These are phyloP conservation scores for Serpula lacrymans DNA, from an alignment of 768 basidiomycete genomes.

Conservation along the genomic window DNA sequence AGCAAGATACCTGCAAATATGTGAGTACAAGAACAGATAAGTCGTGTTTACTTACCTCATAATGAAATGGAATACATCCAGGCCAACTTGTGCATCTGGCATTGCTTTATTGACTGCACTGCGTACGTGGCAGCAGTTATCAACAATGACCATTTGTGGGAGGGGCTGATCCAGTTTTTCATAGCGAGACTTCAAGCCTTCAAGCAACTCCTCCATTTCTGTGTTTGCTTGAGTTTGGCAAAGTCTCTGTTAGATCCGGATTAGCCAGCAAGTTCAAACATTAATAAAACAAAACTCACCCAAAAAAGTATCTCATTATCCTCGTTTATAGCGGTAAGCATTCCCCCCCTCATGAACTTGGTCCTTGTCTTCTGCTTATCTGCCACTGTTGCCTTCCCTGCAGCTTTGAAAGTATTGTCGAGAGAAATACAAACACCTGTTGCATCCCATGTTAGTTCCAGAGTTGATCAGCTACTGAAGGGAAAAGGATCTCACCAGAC, in stretches of 20 bases:
- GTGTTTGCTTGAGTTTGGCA: conserved; percentile 13
- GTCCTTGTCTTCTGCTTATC: not conserved
- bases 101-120: conserved; percentile 6
- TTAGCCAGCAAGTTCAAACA: no score
- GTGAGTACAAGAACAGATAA: not conserved
- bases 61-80: conserved; percentile 19
- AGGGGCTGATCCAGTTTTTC: conserved; percentile 4
- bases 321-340: conserved; percentile 14
- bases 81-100: not conserved
- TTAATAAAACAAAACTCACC: conserved; percentile 12
- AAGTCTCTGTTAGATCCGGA: not conserved
- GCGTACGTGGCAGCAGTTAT: conserved; percentile 20
- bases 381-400: conserved; percentile 11
- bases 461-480: no score
- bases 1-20: conserved; percentile 7
- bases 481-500: no score
- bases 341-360: conserved; percentile 9
- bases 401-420: conserved; percentile 15
- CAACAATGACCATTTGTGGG: conserved; percentile 12
- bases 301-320: conserved; percentile 11
- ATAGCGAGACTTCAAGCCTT: conserved; percentile 7
- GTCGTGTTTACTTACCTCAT: conserved; percentile 9
- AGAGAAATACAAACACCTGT: conserved; percentile 8
- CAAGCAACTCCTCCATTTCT: conserved; percentile 13
- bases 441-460: no score